These are phyloP conservation scores for Aspergillus egyptiacus DNA, from an alignment of 495 filamentous ascomycete species.

Conservation along the genomic window DNA sequence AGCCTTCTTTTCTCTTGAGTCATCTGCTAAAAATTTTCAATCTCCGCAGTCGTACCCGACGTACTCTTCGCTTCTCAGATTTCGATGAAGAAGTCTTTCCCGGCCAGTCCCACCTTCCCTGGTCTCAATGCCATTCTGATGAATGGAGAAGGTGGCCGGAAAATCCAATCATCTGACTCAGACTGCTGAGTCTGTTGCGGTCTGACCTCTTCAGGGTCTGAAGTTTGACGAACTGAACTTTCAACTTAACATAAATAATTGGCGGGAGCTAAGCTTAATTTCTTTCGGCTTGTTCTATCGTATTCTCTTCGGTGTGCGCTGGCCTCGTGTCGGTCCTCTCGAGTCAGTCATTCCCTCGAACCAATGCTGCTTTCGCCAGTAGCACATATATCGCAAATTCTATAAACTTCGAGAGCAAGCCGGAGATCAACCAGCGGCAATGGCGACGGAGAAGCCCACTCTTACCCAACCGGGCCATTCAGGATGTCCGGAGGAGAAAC, in stretches of 20 bases:
- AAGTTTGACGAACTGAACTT: background rate
- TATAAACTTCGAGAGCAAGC: background rate
- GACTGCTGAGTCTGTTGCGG: background rate
- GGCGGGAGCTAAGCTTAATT: background rate
- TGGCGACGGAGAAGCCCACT: background rate
- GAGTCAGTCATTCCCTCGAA: too few relatives aligned
- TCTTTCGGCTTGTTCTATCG: too few relatives aligned
- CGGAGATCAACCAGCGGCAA: background rate
- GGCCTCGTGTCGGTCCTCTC: too few relatives aligned
- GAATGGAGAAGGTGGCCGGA: background rate
- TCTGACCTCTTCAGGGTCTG: background rate
- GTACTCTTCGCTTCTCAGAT: background rate
- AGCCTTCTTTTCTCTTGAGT: slow-evolving; percentile 1
- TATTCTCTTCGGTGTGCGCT: too few relatives aligned
- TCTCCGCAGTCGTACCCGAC: slow-evolving; percentile 3
- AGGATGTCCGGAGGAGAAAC: background rate
- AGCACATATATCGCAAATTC: background rate
- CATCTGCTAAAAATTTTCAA: background rate
- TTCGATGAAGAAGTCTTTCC: background rate
- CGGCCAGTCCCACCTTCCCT: background rate
- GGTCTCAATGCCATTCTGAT: background rate
- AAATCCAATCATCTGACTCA: slow-evolving; percentile 2
- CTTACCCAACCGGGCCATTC: background rate
- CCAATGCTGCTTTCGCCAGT: background rate
- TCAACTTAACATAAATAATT: background rate